Base-by-base conservation (phyloP, 441 rosid species). In the Kokia cookei region DNA sequence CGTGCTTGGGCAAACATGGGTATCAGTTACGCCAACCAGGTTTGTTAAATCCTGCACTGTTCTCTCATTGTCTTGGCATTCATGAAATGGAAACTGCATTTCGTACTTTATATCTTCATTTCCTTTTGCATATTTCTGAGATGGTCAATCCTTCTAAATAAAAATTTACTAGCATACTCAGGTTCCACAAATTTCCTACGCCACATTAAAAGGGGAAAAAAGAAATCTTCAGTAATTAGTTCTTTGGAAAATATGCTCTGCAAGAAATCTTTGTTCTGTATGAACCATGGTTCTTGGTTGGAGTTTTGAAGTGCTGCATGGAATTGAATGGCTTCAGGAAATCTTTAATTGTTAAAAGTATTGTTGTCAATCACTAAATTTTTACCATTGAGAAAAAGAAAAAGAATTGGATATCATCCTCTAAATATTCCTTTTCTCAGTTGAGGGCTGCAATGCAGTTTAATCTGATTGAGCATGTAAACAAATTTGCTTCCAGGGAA, bases 1-100 rank as follows among this genome's bases (percentile, higher is more conserved):
- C 99, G 99, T 29, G 99, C 99, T 19, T 96, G 99, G 99, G 98
- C 99, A 79, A 96, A 96, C 87, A 93, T 96, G 97, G 99, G 99
- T 71, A 96, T 96, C 81, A 96, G 99, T 82, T 96, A 87, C 67
- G 99, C 99, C 73, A 96, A 96, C 85, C 98, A 96, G 99, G 98
- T 96, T 62, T 3, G 75, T 75, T 74, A 40, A 19, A 9, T 57
- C 29, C n/a, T 17, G 53, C 14, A 27, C 7, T 57, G 22, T 62
- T 66, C 19, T 43, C 53, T 43, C 51, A 11, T 42, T 0, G 47
- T 47, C 68, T 24, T 47, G 8, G 42, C 53, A 29, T 65, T 54
- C 61, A 29, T 63, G 60, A 26, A 5, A 64, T 19, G n/a, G 67
- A 24, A 67, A 51, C 19, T 29, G 40, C 53, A 35, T 53, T 19